Percentiles rank a stretch among this genome's conserved stretches.
Conservation (phyloP, 371 early-diverging fungal species). For the Circinella umbellata region DNA sequence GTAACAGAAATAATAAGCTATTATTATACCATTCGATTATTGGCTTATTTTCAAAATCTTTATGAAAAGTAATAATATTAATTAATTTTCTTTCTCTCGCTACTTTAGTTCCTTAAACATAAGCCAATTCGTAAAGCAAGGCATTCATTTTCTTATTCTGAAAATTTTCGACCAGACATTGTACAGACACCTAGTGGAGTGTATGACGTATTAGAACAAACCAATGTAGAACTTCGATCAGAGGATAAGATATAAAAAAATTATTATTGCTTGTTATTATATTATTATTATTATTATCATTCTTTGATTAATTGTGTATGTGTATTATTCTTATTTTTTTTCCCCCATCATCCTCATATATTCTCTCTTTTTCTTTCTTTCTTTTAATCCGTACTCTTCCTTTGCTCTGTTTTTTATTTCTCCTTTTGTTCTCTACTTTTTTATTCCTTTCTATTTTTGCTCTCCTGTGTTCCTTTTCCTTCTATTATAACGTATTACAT, state of each 20-base stretch:
- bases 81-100: conserved; percentile 1
- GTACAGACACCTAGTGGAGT: conserved; percentile 30
- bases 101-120: conserved; percentile 59
- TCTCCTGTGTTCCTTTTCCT: not conserved
- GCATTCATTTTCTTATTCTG: conserved; percentile 69
- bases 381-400: not conserved
- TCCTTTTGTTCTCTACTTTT: not conserved
- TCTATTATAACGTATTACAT: not conserved
- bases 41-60: no score
- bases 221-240: conserved; percentile 35
- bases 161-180: conserved; percentile 67
- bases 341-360: not conserved
- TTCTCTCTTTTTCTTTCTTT: not conserved
- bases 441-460: not conserved
- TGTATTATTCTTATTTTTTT: not conserved
- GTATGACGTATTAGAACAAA: conserved; percentile 33
- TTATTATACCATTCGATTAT: no score
- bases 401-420: no score
- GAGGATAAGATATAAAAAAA: conserved; percentile 22
- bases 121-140: conserved; percentile 51
- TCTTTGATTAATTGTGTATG: conserved; percentile 2
- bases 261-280: not conserved
- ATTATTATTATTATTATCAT: no score
- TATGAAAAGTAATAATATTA: not conserved
- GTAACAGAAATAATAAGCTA: no score